Percentiles rank a stretch among this genome's conserved stretches.
These are phyloP conservation scores for Saccharomycopsis sp. DNA, from an alignment of 805 yeast genomes.

Conservation along the genomic window DNA sequence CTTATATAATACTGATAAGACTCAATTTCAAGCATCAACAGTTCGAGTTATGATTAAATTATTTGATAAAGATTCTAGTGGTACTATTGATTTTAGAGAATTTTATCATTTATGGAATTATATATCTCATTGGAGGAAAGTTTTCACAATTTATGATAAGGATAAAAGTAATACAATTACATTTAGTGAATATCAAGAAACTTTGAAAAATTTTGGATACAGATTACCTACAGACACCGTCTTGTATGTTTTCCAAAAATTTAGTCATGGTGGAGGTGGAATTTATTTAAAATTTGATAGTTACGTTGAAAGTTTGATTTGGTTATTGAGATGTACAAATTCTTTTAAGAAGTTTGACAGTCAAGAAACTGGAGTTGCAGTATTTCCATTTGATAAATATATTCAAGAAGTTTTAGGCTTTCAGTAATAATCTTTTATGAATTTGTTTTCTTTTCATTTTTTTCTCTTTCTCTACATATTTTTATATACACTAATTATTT, in stretches of 20 bases:
- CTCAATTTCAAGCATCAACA: conserved; percentile 55
- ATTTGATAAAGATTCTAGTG: conserved; percentile 47
- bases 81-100: conserved; percentile 51
- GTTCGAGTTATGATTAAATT: conserved; percentile 56
- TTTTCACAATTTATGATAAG: conserved; percentile 55
- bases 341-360: conserved; percentile 70
- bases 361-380: conserved; percentile 68
- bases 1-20: conserved; percentile 51
- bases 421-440: no score
- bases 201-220: conserved; percentile 63
- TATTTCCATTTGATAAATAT: conserved; percentile 58
- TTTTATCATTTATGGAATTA: conserved; percentile 67
- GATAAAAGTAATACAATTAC: conserved; percentile 54
- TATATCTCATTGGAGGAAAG: conserved; percentile 57
- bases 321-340: conserved; percentile 70
- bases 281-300: conserved; percentile 62
- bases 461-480: no score
- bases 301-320: conserved; percentile 74
- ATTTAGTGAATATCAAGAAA: conserved; percentile 61
- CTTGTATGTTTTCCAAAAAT: conserved; percentile 50
- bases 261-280: conserved; percentile 27
- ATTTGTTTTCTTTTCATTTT: no score
- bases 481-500: no score
- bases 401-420: conserved; percentile 42
- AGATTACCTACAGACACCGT: conserved; percentile 52